phyloP scores from a whole-genome alignment of 192 early-diverging fungal species.

The Backusella liffmaniae region DNA sequence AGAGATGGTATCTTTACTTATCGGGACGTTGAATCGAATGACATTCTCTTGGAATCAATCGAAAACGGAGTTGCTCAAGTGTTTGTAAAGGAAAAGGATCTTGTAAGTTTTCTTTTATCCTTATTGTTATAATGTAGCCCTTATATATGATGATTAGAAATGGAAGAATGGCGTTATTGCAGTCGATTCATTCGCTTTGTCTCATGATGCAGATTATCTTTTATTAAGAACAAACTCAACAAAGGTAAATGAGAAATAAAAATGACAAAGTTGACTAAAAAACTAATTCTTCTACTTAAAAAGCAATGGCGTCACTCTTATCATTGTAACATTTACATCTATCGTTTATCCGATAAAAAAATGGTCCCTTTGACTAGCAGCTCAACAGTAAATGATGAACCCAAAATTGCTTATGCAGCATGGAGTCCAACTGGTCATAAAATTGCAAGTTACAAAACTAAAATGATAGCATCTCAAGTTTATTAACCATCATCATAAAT shows the following conservation, averaged over 20 bases:
- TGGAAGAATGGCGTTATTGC: slow-evolving; percentile 4
- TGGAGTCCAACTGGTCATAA: slow-evolving; percentile 83
- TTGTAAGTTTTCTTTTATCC: background rate
- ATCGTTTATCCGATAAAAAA: slow-evolving; percentile 58
- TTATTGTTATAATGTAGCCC: too few species aligned
- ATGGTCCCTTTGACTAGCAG: slow-evolving; percentile 57
- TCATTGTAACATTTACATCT: slow-evolving; percentile 80
- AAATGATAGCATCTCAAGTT: too few species aligned
- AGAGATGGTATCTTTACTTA: slow-evolving; percentile 35
- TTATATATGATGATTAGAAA: background rate
- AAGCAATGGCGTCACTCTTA: slow-evolving; percentile 86
- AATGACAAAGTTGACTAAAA: background rate
- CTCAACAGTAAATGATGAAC: slow-evolving; percentile 39
- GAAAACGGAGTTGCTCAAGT: slow-evolving; percentile 22
- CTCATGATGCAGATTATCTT: slow-evolving; percentile 78
- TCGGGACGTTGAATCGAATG: slow-evolving; percentile 21
- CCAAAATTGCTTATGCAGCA: slow-evolving; percentile 60
- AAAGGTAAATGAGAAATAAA: slow-evolving; percentile 16
- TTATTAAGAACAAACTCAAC: slow-evolving; percentile 67
- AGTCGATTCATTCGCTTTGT: slow-evolving; percentile 47
- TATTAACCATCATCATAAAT: background rate
- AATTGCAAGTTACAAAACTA: slow-evolving; percentile 31
- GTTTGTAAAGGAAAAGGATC: slow-evolving; percentile 31
- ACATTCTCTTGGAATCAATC: slow-evolving; percentile 31
- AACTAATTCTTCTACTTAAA: background rate